Percentiles rank a stretch among this genome's conserved stretches.
phyloP scores from a whole-genome alignment of 2,329 filamentous ascomycete genomes.

The Aspergillus tubingensis region DNA sequence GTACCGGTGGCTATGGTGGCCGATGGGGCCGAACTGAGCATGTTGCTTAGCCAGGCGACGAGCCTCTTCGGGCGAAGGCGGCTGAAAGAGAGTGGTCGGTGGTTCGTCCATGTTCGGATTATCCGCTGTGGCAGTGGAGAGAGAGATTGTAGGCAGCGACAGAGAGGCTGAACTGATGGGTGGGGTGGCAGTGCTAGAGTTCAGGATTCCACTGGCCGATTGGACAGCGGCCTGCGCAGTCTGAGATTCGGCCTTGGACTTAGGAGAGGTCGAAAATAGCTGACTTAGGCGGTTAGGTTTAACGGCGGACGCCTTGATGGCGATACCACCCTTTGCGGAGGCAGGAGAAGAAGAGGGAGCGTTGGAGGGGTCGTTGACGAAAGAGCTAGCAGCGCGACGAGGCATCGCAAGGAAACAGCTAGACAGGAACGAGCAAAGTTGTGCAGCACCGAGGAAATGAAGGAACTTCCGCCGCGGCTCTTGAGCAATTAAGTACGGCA shows the following conservation, averaged over 20 bases:
- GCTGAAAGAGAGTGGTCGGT: constrained; percentile 80
- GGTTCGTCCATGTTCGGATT: constrained; percentile 72
- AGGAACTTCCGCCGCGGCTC: constrained; percentile 15
- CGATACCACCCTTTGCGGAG: constrained; percentile 56
- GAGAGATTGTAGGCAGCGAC: constrained; percentile 84
- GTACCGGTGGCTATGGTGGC: constrained; percentile 79
- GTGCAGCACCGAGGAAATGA: constrained; percentile 15
- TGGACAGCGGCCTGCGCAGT: constrained; percentile 62
- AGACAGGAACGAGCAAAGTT: constrained; percentile 15
- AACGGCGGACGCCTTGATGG: constrained; percentile 51
- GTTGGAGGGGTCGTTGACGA: constrained; percentile 54
- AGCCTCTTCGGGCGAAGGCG: constrained; percentile 80
- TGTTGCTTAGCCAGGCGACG: constrained; percentile 74
- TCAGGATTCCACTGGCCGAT: constrained; percentile 60
- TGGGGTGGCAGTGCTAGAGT: constrained; percentile 53
- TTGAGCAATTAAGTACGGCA: constrained; percentile 4
- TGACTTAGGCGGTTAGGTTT: constrained; percentile 77
- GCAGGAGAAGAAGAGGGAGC: constrained; percentile 53
- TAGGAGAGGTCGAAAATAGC: constrained; percentile 79
- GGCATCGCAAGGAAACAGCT: constrained; percentile 56
- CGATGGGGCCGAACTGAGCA: constrained; percentile 86
- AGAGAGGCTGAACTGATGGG: constrained; percentile 71
- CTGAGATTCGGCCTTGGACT: constrained; percentile 64
- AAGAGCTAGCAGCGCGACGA: constrained; percentile 62
- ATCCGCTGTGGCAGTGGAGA: constrained; percentile 80